Evolutionary conservation across 1,284 basidiomycete species (phyloP).

Genomic region (Trichosporon sp.): DNA sequence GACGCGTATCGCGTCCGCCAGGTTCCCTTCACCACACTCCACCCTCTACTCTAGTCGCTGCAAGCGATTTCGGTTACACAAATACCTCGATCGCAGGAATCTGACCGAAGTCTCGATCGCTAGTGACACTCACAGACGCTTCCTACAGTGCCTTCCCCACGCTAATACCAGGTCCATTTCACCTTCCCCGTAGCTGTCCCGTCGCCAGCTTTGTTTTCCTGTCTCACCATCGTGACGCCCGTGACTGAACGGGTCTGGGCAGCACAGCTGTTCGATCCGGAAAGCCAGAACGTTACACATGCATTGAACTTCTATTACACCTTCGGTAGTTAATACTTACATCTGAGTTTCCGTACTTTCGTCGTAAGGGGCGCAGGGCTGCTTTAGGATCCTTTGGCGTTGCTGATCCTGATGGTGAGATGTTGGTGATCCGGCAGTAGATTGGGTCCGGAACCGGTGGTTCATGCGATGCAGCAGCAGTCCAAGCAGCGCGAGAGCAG

Average conservation of each 20-base stretch:
- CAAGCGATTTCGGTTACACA: not conserved
- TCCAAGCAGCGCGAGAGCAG: not conserved
- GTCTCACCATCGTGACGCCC: not conserved
- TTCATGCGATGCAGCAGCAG: conserved; percentile 9
- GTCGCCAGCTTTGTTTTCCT: not conserved
- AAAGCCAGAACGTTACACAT: not conserved
- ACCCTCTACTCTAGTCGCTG: not conserved
- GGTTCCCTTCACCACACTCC: not conserved
- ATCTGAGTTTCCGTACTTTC: not conserved
- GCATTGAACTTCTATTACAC: not conserved
- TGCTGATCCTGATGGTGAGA: not conserved
- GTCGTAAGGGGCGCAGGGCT: not conserved
- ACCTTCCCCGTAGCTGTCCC: not conserved
- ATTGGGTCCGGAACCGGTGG: not conserved
- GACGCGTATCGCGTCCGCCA: not conserved
- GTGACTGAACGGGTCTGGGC: not conserved
- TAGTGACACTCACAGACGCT: not conserved
- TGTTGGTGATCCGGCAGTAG: not conserved
- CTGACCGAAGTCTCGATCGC: not conserved
- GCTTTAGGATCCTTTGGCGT: not conserved
- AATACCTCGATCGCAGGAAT: conserved; percentile 3
- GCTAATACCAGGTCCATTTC: not conserved
- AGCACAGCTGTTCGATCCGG: not conserved
- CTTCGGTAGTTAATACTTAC: not conserved
- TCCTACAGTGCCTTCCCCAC: not conserved